These are phyloP conservation scores for Acidomyces sp. DNA, from an alignment of 495 filamentous ascomycete species.

Conservation along the genomic window DNA sequence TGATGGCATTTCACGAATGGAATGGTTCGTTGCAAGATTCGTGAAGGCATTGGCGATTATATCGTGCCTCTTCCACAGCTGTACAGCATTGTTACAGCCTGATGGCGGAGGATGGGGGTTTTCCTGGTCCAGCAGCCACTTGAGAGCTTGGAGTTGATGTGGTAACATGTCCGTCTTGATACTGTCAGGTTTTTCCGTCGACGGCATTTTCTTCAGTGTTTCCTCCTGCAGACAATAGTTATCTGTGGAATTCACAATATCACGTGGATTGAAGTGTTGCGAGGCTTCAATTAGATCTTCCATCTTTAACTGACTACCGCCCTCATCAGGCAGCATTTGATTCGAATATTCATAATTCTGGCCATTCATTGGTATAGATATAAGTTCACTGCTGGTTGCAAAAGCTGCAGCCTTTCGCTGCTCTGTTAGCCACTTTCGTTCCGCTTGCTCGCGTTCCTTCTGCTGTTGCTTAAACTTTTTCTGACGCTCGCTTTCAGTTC, in stretches of 20 bases:
- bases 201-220: slow-evolving; percentile 58
- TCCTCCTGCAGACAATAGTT: slow-evolving; percentile 56
- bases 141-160: slow-evolving; percentile 71
- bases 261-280: slow-evolving; percentile 55
- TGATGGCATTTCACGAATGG: slow-evolving; percentile 39
- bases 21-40: slow-evolving; percentile 69
- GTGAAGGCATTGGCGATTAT: slow-evolving; percentile 39
- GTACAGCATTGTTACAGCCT: slow-evolving; percentile 54
- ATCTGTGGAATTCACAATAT: slow-evolving; percentile 54
- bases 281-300: slow-evolving; percentile 55
- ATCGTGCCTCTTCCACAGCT: slow-evolving; percentile 59
- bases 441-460: slow-evolving; percentile 16
- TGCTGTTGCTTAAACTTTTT: slow-evolving; percentile 19
- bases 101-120: slow-evolving; percentile 48
- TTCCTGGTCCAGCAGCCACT: slow-evolving; percentile 72
- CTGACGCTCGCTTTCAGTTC: slow-evolving; percentile 31
- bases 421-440: slow-evolving; percentile 17
- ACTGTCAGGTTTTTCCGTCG: slow-evolving; percentile 49
- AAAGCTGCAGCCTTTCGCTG: slow-evolving; percentile 13
- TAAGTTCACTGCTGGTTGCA: slow-evolving; percentile 3
- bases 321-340: slow-evolving; percentile 10
- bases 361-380: background rate
- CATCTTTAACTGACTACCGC: slow-evolving; percentile 32
- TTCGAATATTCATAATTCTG: background rate
- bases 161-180: slow-evolving; percentile 57